A percentile compares a stretch with the other conserved stretches of the same genome.
Conservation (phyloP, 257 asterid genomes). For the Solanum raphanifolium region DNA sequence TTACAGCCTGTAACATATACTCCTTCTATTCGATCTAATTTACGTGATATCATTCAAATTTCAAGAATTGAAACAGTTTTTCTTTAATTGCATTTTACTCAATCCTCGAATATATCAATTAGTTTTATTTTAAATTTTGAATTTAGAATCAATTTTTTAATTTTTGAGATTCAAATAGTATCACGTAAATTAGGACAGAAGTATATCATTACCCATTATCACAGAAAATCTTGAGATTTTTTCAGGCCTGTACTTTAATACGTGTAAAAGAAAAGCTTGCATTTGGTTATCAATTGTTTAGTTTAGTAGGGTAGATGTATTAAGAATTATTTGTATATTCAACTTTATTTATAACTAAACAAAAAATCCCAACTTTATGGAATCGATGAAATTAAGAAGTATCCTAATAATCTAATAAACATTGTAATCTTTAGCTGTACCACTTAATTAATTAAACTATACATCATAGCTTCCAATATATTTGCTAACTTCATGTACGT, state of each 20-base stretch:
- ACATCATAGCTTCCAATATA: neutral
- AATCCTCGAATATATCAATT: too few relatives aligned
- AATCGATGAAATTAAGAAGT: neutral
- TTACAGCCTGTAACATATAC: neutral
- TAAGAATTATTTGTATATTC: too few relatives aligned
- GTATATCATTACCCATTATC: too few relatives aligned
- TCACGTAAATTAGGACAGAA: rapidly evolving
- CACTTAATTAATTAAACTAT: neutral
- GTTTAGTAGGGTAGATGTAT: too few relatives aligned
- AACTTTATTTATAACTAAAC: neutral
- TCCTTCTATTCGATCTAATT: neutral
- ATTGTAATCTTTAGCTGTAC: neutral
- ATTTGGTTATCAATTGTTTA: too few relatives aligned
- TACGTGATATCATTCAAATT: too few relatives aligned
- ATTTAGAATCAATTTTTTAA: too few relatives aligned
- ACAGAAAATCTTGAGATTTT: neutral
- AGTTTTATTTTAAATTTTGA: too few relatives aligned
- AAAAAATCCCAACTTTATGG: neutral
- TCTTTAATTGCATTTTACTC: too few relatives aligned
- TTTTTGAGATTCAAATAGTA: rapidly evolving
- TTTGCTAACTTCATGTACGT: neutral
- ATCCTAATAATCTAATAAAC: neutral
- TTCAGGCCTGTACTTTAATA: too few relatives aligned
- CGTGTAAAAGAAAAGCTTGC: neutral
- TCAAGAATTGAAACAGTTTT: too few relatives aligned